Evolutionary conservation across 495 filamentous ascomycete genomes (phyloP), one percentile per base, ranked within the genome.

Genomic region (Penicillium desertorum): DNA sequence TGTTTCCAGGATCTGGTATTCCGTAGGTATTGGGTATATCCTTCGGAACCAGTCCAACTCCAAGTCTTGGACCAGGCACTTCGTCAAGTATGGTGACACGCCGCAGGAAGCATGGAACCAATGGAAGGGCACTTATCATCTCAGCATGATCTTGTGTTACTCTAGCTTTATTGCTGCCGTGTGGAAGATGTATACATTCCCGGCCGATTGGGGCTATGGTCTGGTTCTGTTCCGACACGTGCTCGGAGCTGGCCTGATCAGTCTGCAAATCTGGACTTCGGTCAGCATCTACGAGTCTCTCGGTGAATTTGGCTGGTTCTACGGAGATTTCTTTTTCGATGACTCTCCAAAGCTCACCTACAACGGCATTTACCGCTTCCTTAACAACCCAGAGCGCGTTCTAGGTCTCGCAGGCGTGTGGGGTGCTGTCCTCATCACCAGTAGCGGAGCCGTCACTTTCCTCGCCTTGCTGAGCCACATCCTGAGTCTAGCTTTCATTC

Each of bases 301-400:
- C 2, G 93, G 93, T 43, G 94, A 98, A 67, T 98, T 97, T 67
- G 95, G 95, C 61, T 98, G 95, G 94, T 98, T 98, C 79, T 98
- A 91, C 65, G 94, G 94, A 12, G 94, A 98, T 71, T 98, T 98
- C 78, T 97, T 96, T 74, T 91, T 96, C 61, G 81, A 87, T 49
- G 85, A 86, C 45, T 83, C 85, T 10, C 87, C 84, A 20, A 95
- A 96, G 64, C 81, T 98, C 47, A 98, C 90, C 20, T 98, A 98
- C 76, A 90, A 87, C 60, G 95, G 94, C 50, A 98, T 98, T 63
- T 98, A 98, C 69, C 91, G 94, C 57, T 98, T 90, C 74, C 77
- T 98, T 56, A 98, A 98, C 77, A 98, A 98, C 67, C 94, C 94
- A 0, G 94, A 98, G 71, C 87, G 94, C 58, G 85, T 98, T 32